Evolutionary conservation across 345 rosid species (phyloP), one percentile per base, ranked within the genome.

Genomic region (Brassica rapa): DNA sequence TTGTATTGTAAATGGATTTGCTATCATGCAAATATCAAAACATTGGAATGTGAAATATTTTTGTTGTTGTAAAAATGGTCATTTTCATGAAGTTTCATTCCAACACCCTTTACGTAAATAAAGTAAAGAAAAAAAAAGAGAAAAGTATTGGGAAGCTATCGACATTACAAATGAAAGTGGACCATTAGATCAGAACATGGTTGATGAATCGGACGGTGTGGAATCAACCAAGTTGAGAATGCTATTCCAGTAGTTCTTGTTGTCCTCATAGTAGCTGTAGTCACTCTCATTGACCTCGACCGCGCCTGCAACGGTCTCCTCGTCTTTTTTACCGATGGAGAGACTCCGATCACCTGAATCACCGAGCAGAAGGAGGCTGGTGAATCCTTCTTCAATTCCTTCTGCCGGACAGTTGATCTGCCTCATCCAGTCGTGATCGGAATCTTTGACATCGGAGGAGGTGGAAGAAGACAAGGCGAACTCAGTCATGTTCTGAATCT

Each of bases 181-280:
- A 66, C 69, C 73, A 35, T 75, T 65, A 4, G 83, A 81, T 75
- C 65, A 75, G 80, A 75, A 80, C 68, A 92, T 88, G 75, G 88
- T 79, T 4, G 96, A 91, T 2, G 98, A 89, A 73, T 85, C 85
- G 55, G 93, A 84, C 19, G 98, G 97, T 16, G 97, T 84, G 39
- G 93, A 92, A 74, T 94, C 89, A 73, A 94, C 93, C 93, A 91
- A 85, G 82, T 89, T 91, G 71, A 94, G 97, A 84, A 94, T 94
- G 73, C 89, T 92, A 71, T 89, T 91, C 98, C 98, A 94, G 60
- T 94, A 94, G 74, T 89, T 92, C 89, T 92, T 94, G 82, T 91
- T 94, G 72, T 94, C 98, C 70, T 88, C 93, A 30, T 88, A 85
- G 82, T 84, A 83, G 65, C 86, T 88, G 62, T 82, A 79, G n/a